Evolutionary conservation across 306 rosid genomes (phyloP).

Genomic region (Macrotyloma uniflorum): DNA sequence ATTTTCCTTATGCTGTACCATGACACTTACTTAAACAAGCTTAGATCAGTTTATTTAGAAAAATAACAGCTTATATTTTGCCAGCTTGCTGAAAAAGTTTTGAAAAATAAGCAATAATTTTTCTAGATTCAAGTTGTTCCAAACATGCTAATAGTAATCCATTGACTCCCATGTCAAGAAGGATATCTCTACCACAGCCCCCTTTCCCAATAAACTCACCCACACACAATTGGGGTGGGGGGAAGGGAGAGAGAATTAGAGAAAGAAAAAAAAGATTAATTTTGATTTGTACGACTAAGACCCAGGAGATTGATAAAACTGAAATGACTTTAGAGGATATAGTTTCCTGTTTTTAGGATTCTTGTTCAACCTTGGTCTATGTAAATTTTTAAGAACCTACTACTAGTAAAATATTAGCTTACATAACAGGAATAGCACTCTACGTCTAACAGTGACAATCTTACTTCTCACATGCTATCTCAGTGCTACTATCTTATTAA

Average conservation of each 20-base stretch:
- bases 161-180: background rate
- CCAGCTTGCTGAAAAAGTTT: background rate
- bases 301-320: background rate
- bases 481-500: conserved; percentile 24
- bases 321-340: conserved; percentile 16
- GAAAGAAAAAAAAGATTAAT: background rate
- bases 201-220: background rate
- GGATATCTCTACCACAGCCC: background rate
- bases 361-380: conserved; percentile 21
- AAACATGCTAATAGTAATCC: background rate
- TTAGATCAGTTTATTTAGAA: background rate
- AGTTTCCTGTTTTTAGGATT: background rate
- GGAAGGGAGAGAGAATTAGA: background rate
- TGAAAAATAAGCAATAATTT: background rate
- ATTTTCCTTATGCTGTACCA: conserved; percentile 5
- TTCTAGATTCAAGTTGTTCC: background rate
- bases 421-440: background rate
- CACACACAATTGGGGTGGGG: background rate
- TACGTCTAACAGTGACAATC: conserved; percentile 10
- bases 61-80: background rate
- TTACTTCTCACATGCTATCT: conserved; percentile 9
- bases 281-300: background rate
- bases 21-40: background rate
- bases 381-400: conserved; percentile 6
- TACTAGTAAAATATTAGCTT: conserved; percentile 23